Evolutionary conservation across 495 filamentous ascomycete species (phyloP), one percentile per base, ranked within the genome.

Genomic region (Lentithecium fluviatile): DNA sequence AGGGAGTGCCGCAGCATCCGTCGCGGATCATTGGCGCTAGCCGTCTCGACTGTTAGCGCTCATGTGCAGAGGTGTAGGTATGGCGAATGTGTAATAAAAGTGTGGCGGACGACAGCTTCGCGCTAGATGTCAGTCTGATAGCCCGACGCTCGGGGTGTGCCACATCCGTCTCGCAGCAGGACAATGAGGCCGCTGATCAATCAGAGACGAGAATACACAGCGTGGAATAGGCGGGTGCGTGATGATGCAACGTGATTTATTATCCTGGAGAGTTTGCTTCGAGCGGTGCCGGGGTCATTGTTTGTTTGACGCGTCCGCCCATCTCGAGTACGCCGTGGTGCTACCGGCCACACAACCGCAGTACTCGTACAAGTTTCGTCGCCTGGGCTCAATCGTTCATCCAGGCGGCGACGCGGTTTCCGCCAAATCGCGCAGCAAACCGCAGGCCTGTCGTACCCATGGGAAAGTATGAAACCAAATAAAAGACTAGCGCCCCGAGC

Each of bases 401-500:
- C 94, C 94, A 98, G 55, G 90, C 81, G 11, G 90, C 81, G 15
- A 95, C 88, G 66, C 90, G 80, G 72, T 85, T 86, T 17, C 86
- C 89, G 10, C 93, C 94, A 65, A 95, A 91, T 12, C 83, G 84
- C 40, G 90, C 88, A 68, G 90, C 91, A 65, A 95, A 87, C 64
- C 92, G 85, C 62, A 97, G 75, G 19, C 93, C 90, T 49, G 84
- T 90, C 49, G 88, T 89, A 23, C 94, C 94, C 91, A 97, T 95
- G 2, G 94, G 94, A 72, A 98, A 98, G 77, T 98, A 98, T 76
- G 88, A 94, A 74, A 98, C 87, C 10, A 96, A 79, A 75, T 97
- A 97, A 93, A 94, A 98, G 25, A 91, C 58, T 45, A 97, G 79
- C 50, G 86, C 85, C 51, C 83, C 85, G 50, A 97, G 76, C 71